These are phyloP conservation scores for Coprinellus micaceus DNA, from an alignment of 768 basidiomycete genomes.

Conservation along the genomic window DNA sequence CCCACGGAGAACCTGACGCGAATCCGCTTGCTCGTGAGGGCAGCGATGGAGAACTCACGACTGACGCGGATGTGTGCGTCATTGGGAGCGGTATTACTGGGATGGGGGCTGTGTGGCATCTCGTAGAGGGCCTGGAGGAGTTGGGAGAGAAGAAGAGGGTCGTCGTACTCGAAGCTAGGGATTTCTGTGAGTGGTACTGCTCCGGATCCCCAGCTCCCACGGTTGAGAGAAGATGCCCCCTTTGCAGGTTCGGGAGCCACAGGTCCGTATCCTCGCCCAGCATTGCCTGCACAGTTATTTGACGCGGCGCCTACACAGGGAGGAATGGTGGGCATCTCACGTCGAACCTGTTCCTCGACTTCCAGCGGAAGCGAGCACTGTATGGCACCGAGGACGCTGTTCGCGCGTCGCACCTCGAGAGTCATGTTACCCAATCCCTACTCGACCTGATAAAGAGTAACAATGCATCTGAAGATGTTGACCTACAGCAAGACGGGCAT, in stretches of 20 bases:
- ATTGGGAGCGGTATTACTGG: constrained; percentile 82
- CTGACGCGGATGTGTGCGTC: constrained; percentile 68
- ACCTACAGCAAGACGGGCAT: constrained; percentile 59
- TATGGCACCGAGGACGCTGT: constrained; percentile 56
- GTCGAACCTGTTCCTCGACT: constrained; percentile 43
- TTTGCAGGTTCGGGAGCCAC: constrained; percentile 70
- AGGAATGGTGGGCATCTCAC: constrained; percentile 80
- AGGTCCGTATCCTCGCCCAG: constrained; percentile 35
- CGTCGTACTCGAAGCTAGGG: constrained; percentile 77
- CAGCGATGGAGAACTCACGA: constrained; percentile 55
- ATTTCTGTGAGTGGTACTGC: constrained; percentile 60
- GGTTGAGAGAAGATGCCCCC: neutral
- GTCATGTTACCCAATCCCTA: constrained; percentile 48
- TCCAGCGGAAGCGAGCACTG: constrained; percentile 30
- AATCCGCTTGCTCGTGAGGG: constrained; percentile 70
- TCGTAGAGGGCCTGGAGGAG: constrained; percentile 27
- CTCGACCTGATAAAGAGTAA: constrained; percentile 44
- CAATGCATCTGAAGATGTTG: constrained; percentile 46
- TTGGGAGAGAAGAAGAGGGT: constrained; percentile 33
- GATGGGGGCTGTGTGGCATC: constrained; percentile 69
- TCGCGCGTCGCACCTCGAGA: constrained; percentile 53
- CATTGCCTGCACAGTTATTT: neutral
- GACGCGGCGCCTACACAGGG: constrained; percentile 36
- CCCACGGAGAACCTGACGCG: constrained; percentile 49
- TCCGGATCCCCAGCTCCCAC: neutral